phyloP scores from a whole-genome alignment of 1,139 yeast genomes.

The Suhomyces kunorum region DNA sequence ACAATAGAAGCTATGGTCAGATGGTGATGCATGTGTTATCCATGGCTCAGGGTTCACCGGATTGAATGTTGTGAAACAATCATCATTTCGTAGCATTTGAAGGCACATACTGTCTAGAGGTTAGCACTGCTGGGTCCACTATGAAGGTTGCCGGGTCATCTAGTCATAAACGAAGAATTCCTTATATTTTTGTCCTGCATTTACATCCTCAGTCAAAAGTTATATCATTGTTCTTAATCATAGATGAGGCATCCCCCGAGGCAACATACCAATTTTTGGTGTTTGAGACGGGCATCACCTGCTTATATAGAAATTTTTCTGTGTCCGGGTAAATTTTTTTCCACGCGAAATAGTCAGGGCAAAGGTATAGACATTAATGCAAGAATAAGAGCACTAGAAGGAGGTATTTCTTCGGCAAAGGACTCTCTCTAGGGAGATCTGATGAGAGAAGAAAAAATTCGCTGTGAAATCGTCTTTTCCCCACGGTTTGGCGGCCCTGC shows the following conservation, averaged over 20 bases:
- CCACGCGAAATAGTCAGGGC: slow-evolving; percentile 1
- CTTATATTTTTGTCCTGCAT: slow-evolving; percentile 63
- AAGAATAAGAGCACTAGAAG: too few species aligned
- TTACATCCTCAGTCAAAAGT: slow-evolving; percentile 56
- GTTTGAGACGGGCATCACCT: background rate
- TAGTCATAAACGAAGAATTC: slow-evolving; percentile 67
- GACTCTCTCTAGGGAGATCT: too few species aligned
- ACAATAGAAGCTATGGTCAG: slow-evolving; percentile 47
- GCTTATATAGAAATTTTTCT: slow-evolving; percentile 5
- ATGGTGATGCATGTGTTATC: slow-evolving; percentile 90
- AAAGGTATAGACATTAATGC: background rate
- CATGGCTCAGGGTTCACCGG: slow-evolving; percentile 71
- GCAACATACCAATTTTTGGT: slow-evolving; percentile 6
- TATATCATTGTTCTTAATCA: slow-evolving; percentile 19
- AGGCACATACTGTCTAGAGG: slow-evolving; percentile 8
- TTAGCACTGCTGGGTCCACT: slow-evolving; percentile 4
- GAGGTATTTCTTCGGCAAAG: too few species aligned
- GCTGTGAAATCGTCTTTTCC: too few species aligned
- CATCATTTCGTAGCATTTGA: slow-evolving; percentile 32
- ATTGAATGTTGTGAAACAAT: slow-evolving; percentile 44
- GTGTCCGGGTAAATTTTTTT: slow-evolving; percentile 16
- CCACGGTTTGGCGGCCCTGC: too few species aligned
- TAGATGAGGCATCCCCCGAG: slow-evolving; percentile 8
- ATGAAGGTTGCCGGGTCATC: slow-evolving; percentile 1
- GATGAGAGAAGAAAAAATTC: too few species aligned